Evolutionary conservation across 208 protist genomes (phyloP), one percentile per base, ranked within the genome.

Genomic region (Acanthamoeba lenticulata): DNA sequence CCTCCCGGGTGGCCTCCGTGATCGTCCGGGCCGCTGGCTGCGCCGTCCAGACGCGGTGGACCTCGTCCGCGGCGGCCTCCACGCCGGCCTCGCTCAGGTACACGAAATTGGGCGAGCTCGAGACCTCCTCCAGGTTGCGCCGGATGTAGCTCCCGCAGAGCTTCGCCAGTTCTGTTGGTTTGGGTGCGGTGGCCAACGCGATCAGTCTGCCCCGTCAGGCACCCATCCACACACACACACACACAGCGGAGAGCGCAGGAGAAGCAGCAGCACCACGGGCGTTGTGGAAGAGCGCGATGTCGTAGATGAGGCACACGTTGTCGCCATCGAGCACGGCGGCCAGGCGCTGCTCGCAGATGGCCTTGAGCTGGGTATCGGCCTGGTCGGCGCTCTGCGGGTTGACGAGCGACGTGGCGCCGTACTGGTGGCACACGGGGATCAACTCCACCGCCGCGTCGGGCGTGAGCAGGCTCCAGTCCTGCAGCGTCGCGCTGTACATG

Each of bases 291-390:
- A 38, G 67, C 4, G 67, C 67, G 67, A 77, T 77, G 67, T 77
- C 67, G 67, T 44, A 77, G 67, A 77, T 77, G 67, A 77, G 67
- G 36, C 67, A 77, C 67, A 77, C 67, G 67, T 77, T 77, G 67
- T 77, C 67, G 67, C 38, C 38, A 13, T 77, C 67, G 34, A 77
- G 67, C 17, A 77, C 38, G 2, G 38, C 94, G 7, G 98, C 99
- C 65, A 99, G 94, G 36, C 95, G 97, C 96, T 99, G 99, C 49
- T 99, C 98, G 90, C 98, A 98, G 47, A 98, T 97, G 47, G 99
- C 98, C 95, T 99, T 99, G 97, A 99, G 99, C 24, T 99, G 96
- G 47, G 99, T 97, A 96, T 99, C 99, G 47, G 97, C 96, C 45
- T 99, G 95, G 4, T 97, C 98, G n/a, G 79, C 95, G n/a, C 99